Conservation (phyloP, 1,284 basidiomycete species). For the Limonomyces culmigenus region DNA sequence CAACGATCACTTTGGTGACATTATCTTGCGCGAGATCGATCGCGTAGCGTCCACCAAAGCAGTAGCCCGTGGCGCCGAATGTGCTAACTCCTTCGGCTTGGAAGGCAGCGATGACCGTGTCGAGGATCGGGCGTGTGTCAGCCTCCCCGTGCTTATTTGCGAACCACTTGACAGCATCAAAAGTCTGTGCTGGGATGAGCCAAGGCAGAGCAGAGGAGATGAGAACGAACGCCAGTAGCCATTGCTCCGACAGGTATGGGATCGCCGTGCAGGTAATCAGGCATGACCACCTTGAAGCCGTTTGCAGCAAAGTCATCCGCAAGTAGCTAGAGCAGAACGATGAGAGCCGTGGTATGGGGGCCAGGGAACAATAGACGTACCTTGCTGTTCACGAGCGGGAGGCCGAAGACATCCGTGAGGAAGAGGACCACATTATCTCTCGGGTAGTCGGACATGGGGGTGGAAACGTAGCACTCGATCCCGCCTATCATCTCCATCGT, state of each 20-base stretch:
- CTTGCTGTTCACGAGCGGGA: slow-evolving; percentile 42
- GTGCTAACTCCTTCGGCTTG: slow-evolving; percentile 37
- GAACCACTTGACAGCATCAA: slow-evolving; percentile 34
- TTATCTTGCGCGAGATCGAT: slow-evolving; percentile 56
- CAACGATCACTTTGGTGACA: slow-evolving; percentile 31
- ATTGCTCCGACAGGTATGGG: slow-evolving; percentile 24
- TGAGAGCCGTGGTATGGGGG: too few relatives aligned
- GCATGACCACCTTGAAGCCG: slow-evolving; percentile 45
- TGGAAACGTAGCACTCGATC: slow-evolving; percentile 34
- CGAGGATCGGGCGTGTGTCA: slow-evolving; percentile 30
- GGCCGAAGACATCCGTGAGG: slow-evolving; percentile 49
- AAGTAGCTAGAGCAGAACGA: too few relatives aligned
- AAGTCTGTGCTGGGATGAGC: too few relatives aligned
- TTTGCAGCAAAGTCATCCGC: slow-evolving; percentile 60
- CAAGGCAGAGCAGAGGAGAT: too few relatives aligned
- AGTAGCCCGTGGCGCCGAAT: slow-evolving; percentile 51
- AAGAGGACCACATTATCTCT: slow-evolving; percentile 42
- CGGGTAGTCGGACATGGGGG: slow-evolving; percentile 26
- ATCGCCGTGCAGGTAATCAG: slow-evolving; percentile 48
- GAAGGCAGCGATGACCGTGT: slow-evolving; percentile 39
- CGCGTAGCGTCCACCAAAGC: slow-evolving; percentile 53
- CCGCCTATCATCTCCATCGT: slow-evolving; percentile 26
- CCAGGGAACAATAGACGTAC: too few relatives aligned
- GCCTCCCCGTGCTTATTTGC: slow-evolving; percentile 24
- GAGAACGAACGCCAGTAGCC: slow-evolving; percentile 16